Base-by-base conservation (phyloP, 2,329 filamentous ascomycete genomes). In the Curvularia verruculosa region DNA sequence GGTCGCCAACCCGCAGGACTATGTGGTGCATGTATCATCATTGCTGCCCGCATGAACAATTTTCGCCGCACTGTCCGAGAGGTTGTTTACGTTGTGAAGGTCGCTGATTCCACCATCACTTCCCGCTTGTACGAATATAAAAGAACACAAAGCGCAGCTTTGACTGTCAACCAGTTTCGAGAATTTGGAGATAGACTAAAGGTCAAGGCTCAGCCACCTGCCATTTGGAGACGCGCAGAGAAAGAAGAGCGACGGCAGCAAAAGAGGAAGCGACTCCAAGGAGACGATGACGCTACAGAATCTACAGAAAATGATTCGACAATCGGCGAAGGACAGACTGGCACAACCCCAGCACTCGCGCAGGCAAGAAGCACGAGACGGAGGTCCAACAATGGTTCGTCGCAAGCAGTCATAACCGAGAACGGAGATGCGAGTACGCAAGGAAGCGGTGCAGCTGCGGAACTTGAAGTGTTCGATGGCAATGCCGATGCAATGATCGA, bases 1-100 rank as follows among this genome's bases (percentile, higher is more conserved):
- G 95, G 95, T 67, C 90, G 95, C 70, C 89, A 95, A 39, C 95
- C 95, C 15, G 94, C 94, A 6, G 95, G 95, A 64, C 89, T 98
- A 52, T 97, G 93, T 75, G 95, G 95, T 60, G 95, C 95, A 12
- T 96, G 93, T 65, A 84, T 99, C 46, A 90, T 99, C 59, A 89
- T 99, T 75, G 95, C 95, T 6, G 94, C 95, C 8, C 90, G 95
- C 50, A 98, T 98, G 89, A 96, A 97, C 83, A 98, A 98, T 77
- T 99, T 96, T 73, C 89, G 94, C 43, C 88, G 95, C 18, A 96
- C 92, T 0, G 87, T 96, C 12, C 87, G 92, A 28, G 95, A 99
- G 77, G 90, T 99, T 8, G 94, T 98, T n/a, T 98, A 96, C 74
- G 91, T 97, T 36, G 94, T 97, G 74, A 98, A 97, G 74, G 93